phyloP scores from a whole-genome alignment of 202 grass and related monocot genomes.

The Cymbopogon flexuosus region DNA sequence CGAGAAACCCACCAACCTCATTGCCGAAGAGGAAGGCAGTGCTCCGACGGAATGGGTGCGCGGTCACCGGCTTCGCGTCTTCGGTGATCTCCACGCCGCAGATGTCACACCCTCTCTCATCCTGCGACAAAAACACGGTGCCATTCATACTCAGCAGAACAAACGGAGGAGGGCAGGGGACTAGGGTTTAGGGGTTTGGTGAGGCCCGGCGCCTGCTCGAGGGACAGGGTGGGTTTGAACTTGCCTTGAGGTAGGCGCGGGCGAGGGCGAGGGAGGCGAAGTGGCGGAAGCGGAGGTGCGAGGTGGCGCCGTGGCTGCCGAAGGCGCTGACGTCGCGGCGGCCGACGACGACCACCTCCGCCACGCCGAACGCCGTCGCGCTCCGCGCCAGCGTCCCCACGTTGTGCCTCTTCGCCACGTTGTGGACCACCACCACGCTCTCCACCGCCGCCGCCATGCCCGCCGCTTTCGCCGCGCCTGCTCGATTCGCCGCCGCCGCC shows the following conservation, averaged over 20 bases:
- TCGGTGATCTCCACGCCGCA: constrained; percentile 87
- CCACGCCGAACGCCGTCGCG: constrained; percentile 70
- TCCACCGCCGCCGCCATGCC: constrained; percentile 31
- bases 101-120: constrained; percentile 65
- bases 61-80: constrained; percentile 54
- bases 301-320: constrained; percentile 78
- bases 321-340: constrained; percentile 84
- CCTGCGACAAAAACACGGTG: constrained; percentile 20
- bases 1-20: constrained; percentile 44
- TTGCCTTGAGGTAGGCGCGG: constrained; percentile 65
- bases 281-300: constrained; percentile 78
- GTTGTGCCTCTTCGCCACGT: constrained; percentile 88
- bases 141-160: background rate
- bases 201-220: background rate
- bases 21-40: constrained; percentile 91
- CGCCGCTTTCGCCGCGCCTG: background rate
- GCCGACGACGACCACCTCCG: constrained; percentile 75
- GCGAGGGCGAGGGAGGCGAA: constrained; percentile 58
- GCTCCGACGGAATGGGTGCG: constrained; percentile 61
- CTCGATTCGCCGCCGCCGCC: constrained; percentile 1
- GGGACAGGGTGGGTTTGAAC: background rate
- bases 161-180: background rate
- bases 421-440: constrained; percentile 75
- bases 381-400: constrained; percentile 81
- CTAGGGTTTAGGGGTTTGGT: constrained; percentile 18